Base-by-base conservation (phyloP, 2,329 filamentous ascomycete species). In the Aspergillus terreus region DNA sequence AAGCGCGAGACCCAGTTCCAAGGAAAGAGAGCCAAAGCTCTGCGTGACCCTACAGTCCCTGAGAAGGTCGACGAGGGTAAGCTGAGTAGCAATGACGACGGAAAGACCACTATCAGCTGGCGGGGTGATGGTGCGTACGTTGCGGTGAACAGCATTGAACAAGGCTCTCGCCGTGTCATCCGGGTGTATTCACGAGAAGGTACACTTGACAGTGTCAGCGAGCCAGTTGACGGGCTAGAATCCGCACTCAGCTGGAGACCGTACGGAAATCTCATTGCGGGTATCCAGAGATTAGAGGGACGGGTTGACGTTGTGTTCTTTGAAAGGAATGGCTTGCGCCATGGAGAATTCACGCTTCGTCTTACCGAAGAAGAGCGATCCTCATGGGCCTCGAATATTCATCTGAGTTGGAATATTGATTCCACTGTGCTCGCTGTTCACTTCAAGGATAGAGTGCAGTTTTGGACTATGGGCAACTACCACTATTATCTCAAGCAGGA, bases 1-100 rank as follows among this genome's bases (percentile, higher is more conserved):
- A 97, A 97, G 76, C 90, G 88, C 67, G 94, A 99, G 73, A 99
- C 94, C 0, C 94, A 99, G 69, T 99, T 99, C 70, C 89, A 96
- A 66, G 94, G 94, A 46, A 90, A 89, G 63, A 84, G 92, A 56
- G 92, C 92, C 51, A 86, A 84, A 73, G 91, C 91, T 17, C 77
- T 97, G 58, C 83, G 90, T 49, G 94, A 99, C 70, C 94, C 94
- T 14, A 99, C 94, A 9, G 89, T 99, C 59, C 94, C 94, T 0
- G 92, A 97, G 68, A 89, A 86, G 66, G 82, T 96, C 15, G 94
- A 97, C 63, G 83, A 92, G 66, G 94, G 94, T 38, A 75, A 83
- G 6, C 74, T 92, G 14, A 95, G 90, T 64, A 63, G 78, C 6
- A 75, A 80, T n/a, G 94, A 99, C 62, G 84, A 94, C 67, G 79